Percentiles rank a stretch among this genome's conserved stretches.
Conservation (phyloP, 176 grass and related monocot genomes). For the Ananas comosus region DNA sequence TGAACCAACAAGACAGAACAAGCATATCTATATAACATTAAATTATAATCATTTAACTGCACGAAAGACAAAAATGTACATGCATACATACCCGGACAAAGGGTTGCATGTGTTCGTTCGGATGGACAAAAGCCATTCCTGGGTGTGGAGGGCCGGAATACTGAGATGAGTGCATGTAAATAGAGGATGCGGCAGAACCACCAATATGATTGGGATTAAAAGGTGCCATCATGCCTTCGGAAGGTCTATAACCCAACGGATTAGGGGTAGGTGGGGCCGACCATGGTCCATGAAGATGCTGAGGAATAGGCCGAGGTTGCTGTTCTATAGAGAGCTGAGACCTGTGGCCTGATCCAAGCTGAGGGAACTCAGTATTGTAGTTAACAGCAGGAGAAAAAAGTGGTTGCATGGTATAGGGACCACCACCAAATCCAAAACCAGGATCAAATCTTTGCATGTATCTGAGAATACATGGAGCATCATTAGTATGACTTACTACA, state of each 20-base stretch:
- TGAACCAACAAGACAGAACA: background rate
- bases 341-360: constrained; percentile 59
- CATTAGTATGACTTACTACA: background rate
- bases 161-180: constrained; percentile 52
- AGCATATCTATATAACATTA: background rate
- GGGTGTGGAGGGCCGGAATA: constrained; percentile 44
- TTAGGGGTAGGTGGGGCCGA: constrained; percentile 30
- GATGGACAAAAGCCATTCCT: constrained; percentile 50
- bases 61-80: background rate
- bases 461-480: constrained; percentile 26
- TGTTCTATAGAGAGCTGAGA: constrained; percentile 52
- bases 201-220: constrained; percentile 37
- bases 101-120: constrained; percentile 40
- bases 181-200: constrained; percentile 35
- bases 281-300: constrained; percentile 53
- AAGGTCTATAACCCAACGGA: constrained; percentile 38
- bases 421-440: constrained; percentile 85
- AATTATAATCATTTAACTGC: background rate
- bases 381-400: constrained; percentile 86
- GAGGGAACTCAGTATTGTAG: constrained; percentile 96
- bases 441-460: constrained; percentile 97
- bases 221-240: constrained; percentile 38
- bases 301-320: constrained; percentile 37
- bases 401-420: constrained; percentile 70
- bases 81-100: constrained; percentile 41